Evolutionary conservation across 768 basidiomycete species (phyloP).

Genomic region (Multifurca ochricompacta): DNA sequence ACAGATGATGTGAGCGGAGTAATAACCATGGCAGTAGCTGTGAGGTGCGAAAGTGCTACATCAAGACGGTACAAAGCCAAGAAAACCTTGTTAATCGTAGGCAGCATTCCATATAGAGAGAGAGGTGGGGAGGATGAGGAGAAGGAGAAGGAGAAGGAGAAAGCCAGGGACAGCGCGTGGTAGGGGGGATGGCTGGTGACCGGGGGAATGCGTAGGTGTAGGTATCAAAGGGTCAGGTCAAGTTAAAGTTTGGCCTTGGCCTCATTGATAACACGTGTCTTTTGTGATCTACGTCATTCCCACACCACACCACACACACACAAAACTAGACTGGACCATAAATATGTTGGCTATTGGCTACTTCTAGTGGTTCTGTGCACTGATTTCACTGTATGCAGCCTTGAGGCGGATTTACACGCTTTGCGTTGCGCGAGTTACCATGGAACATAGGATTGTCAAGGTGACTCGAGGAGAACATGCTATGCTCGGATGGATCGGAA

Average conservation of each 20-base stretch:
- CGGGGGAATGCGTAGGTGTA: not conserved
- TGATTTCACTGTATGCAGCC: not conserved
- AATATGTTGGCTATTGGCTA: no score
- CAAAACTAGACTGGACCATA: no score
- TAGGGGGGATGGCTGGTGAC: not conserved
- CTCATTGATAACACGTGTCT: slow-evolving; percentile 6
- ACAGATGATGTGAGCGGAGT: not conserved
- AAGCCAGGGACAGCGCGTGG: not conserved
- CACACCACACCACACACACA: no score
- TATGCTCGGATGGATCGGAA: slow-evolving; percentile 13
- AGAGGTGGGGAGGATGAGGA: not conserved
- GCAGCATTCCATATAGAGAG: no score
- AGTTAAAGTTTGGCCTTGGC: not conserved
- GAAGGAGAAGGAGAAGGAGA: not conserved
- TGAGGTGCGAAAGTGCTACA: not conserved
- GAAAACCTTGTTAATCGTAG: no score
- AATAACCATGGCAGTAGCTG: not conserved
- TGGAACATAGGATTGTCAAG: slow-evolving; percentile 7
- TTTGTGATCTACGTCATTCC: slow-evolving; percentile 6
- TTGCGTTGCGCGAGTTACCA: not conserved
- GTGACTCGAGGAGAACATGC: slow-evolving; percentile 15
- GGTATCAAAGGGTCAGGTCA: not conserved
- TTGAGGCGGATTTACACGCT: not conserved
- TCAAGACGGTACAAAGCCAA: no score
- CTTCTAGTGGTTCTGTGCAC: no score